phyloP scores from a whole-genome alignment of 1,139 yeast genomes.

The Protomyces pachydermus region DNA sequence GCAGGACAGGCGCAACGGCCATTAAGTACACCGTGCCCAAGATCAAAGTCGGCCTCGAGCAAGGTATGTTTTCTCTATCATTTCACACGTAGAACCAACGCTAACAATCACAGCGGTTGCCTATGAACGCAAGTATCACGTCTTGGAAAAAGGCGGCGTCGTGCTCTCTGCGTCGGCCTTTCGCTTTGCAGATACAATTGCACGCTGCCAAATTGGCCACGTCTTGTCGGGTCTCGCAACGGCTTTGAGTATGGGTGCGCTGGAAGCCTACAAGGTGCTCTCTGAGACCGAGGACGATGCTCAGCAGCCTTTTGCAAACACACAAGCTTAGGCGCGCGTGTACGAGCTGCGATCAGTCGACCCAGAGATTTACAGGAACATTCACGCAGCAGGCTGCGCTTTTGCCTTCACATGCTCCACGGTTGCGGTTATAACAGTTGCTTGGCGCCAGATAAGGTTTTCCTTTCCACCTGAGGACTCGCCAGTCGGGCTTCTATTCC shows the following conservation, averaged over 20 bases:
- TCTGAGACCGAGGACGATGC: neutral
- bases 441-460: too few species aligned
- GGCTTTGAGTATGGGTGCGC: neutral
- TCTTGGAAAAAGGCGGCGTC: neutral
- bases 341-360: too few species aligned
- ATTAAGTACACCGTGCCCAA: neutral
- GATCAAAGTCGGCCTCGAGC: neutral
- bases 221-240: neutral
- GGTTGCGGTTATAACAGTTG: too few species aligned
- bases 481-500: too few species aligned
- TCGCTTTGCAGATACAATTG: neutral
- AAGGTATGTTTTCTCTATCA: neutral
- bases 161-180: neutral
- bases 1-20: neutral
- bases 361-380: too few species aligned
- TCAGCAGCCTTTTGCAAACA: too few species aligned
- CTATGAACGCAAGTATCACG: neutral
- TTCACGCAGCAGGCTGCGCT: too few species aligned
- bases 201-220: neutral
- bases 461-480: too few species aligned
- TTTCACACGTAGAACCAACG: neutral
- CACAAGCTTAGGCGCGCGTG: too few species aligned
- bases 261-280: neutral
- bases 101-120: neutral
- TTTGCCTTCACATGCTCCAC: too few species aligned